Evolutionary conservation across 345 rosid species (phyloP).

Genomic region (Aquilaria sinensis): DNA sequence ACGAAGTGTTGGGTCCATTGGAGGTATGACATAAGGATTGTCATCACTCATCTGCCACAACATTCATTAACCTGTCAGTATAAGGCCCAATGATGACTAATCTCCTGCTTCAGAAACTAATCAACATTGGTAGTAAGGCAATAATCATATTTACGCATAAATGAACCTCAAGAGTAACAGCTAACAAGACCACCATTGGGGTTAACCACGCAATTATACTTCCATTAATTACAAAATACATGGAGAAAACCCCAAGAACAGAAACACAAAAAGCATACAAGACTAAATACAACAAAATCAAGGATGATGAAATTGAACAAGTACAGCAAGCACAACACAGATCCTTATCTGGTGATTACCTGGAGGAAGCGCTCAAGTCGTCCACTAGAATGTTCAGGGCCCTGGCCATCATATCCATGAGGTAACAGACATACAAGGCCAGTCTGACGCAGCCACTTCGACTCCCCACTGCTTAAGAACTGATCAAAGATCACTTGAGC

Average conservation of each 20-base stretch:
- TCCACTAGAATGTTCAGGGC: constrained; percentile 88
- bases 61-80: constrained; percentile 1
- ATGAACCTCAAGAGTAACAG: neutral
- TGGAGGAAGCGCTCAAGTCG: constrained; percentile 73
- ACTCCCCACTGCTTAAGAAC: constrained; percentile 75
- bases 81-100: too few species aligned
- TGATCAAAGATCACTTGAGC: constrained; percentile 85
- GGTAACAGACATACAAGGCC: constrained; percentile 81
- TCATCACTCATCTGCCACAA: constrained; percentile 77
- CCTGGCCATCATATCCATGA: constrained; percentile 83
- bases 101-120: too few species aligned
- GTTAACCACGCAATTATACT: neutral
- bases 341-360: constrained; percentile 30
- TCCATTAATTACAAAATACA: neutral
- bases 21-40: constrained; percentile 70
- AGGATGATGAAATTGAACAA: neutral
- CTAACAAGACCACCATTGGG: neutral
- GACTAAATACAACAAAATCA: neutral
- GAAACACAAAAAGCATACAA: neutral
- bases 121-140: neutral
- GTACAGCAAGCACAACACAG: neutral
- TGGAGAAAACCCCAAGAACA: neutral
- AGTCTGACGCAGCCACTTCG: constrained; percentile 79
- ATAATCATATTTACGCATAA: neutral
- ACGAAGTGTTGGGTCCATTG: constrained; percentile 72